Base-by-base conservation (phyloP, 75 land plant species). In the Azolla pinnata region DNA sequence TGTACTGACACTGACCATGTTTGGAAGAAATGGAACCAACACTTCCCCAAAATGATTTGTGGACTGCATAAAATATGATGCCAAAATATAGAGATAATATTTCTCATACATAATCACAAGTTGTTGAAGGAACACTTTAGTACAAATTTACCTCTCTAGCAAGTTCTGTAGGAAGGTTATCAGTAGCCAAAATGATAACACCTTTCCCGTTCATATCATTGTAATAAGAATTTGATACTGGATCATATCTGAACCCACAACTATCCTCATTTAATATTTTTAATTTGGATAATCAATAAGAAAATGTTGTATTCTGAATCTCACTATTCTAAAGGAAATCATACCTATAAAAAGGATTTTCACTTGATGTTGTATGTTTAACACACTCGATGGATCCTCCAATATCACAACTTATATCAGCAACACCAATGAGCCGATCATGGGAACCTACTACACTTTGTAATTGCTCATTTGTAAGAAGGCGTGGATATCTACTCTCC, bases 31-130 rank as follows among this genome's bases (percentile, higher is more conserved):
- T 35, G 84, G 72, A 42, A 70, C 83, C 31, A 93, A 63, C 17
- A 85, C 88, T 66, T 89, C 81, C 44, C 96, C 99, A 83, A 93
- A 93, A 71, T 93, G 90, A 55, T 83, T 77, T 10, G 99, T 88
- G 53, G 99, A 82, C 98, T 93, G 62, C 53, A 45, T n/a, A 47
- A 30, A 59, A 50, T 19, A 31, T 4, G 4, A 20, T 44, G 49
- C 14, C 42, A 38, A 38, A 38, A 38, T 38, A 7, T 33, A n/a
- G 2, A 57, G 4, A 57, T n/a, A 10, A 30, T 33, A 20, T 18
- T 29, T 20, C 19, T 23, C 60, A 32, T 29, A 34, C 30, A 33
- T 30, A 28, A 18, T 23, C 31, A 0, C 5, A 24, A 24, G 16
- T 27, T 17, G 29, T 27, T 50, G 2, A 56, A 9, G 12, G 20